These are phyloP conservation scores for Toxicodendron radicans DNA, from an alignment of 345 rosid species.

Conservation along the genomic window DNA sequence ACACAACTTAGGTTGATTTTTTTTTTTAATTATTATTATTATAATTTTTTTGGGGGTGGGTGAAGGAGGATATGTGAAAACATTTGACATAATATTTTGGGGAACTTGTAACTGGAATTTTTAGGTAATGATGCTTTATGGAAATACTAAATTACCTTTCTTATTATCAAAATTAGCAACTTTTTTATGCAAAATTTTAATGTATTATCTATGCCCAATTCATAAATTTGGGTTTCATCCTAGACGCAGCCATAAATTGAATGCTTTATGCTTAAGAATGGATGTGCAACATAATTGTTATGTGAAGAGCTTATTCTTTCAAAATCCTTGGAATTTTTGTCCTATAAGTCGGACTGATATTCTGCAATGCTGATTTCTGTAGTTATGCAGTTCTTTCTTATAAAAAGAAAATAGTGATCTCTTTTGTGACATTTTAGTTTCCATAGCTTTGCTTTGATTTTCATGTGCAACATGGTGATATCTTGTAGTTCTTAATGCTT, in stretches of 20 bases:
- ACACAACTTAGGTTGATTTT: neutral
- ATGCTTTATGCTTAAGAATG: neutral
- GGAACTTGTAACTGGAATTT: neutral
- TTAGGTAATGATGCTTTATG: neutral
- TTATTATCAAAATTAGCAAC: neutral
- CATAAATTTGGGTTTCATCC: neutral
- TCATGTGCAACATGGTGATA: neutral
- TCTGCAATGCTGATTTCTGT: neutral
- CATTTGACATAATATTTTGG: neutral
- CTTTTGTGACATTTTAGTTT: neutral
- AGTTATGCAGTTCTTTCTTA: neutral
- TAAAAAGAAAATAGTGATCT: neutral
- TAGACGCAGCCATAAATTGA: neutral
- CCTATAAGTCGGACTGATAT: too few species aligned
- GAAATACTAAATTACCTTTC: neutral
- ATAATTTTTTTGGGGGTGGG: neutral
- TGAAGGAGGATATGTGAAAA: neutral
- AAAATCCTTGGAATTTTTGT: neutral
- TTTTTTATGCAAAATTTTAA: neutral
- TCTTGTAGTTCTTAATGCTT: conserved; percentile 14
- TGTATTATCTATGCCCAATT: neutral
- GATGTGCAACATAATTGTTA: neutral
- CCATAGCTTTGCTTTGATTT: conserved; percentile 2
- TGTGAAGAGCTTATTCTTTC: neutral
- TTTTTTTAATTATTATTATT: neutral